Evolutionary conservation across 2,329 filamentous ascomycete genomes (phyloP).

Genomic region (Talaromyces pinophilus): DNA sequence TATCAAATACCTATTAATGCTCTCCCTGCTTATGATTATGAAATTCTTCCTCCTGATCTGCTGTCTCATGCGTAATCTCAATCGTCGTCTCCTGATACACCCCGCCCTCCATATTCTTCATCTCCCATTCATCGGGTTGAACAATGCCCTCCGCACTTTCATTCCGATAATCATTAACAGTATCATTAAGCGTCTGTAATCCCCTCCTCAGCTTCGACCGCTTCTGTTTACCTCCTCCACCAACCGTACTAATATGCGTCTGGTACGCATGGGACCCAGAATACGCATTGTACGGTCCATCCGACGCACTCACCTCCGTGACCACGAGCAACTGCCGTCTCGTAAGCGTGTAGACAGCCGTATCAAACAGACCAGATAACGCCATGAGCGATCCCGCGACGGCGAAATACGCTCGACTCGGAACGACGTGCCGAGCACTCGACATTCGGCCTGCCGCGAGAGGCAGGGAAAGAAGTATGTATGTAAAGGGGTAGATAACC

Average conservation of each 20-base stretch:
- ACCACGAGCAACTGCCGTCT: conserved; percentile 57
- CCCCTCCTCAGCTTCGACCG: conserved; percentile 8
- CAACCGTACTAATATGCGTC: neutral
- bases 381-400: conserved; percentile 59
- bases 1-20: neutral
- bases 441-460: conserved; percentile 30
- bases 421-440: conserved; percentile 42
- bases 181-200: conserved; percentile 32
- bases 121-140: conserved; percentile 29
- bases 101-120: conserved; percentile 32
- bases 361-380: conserved; percentile 60
- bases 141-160: conserved; percentile 50
- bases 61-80: conserved; percentile 43
- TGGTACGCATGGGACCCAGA: neutral
- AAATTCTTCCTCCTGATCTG: neutral
- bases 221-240: neutral
- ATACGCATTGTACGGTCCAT: neutral
- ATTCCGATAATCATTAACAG: conserved; percentile 27
- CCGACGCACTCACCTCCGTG: conserved; percentile 39
- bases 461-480: conserved; percentile 65
- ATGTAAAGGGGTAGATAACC: conserved; percentile 53
- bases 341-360: conserved; percentile 59
- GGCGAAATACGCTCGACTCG: conserved; percentile 50
- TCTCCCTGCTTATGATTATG: neutral
- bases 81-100: conserved; percentile 50